phyloP scores from a whole-genome alignment of 1,139 yeast genomes.

The Pichia sp. region DNA sequence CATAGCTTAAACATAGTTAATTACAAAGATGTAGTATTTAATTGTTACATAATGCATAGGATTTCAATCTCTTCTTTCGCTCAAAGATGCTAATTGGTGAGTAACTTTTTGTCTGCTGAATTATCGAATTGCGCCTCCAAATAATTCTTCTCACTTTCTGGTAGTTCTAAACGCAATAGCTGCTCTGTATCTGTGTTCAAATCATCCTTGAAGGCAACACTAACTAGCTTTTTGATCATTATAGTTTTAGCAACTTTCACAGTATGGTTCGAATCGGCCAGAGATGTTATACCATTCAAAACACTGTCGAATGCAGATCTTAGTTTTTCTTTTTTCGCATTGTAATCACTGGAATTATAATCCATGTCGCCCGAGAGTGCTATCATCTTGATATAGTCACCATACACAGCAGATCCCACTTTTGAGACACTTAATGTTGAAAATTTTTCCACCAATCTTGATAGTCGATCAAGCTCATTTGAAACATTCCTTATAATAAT shows the following conservation, averaged over 20 bases:
- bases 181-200: slow-evolving; percentile 20
- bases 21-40: background rate
- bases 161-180: slow-evolving; percentile 32
- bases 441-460: slow-evolving; percentile 44
- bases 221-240: slow-evolving; percentile 48
- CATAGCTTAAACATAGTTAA: background rate
- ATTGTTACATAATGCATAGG: background rate
- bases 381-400: slow-evolving; percentile 40
- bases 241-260: slow-evolving; percentile 34
- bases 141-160: slow-evolving; percentile 45
- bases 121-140: slow-evolving; percentile 30
- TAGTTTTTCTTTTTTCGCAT: background rate
- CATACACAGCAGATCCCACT: slow-evolving; percentile 56
- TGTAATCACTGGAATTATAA: slow-evolving; percentile 3
- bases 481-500: slow-evolving; percentile 44
- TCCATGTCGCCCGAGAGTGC: slow-evolving; percentile 4
- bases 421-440: slow-evolving; percentile 51
- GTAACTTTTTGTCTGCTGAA: slow-evolving; percentile 1
- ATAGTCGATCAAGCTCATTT: slow-evolving; percentile 37
- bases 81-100: slow-evolving; percentile 1
- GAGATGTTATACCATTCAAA: slow-evolving; percentile 5
- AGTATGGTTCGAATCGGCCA: slow-evolving; percentile 2
- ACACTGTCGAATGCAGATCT: slow-evolving; percentile 3
- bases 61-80: background rate
- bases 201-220: slow-evolving; percentile 22